Conservation (phyloP, 768 basidiomycete genomes). For the Lanmaoa pseudosensibilis region DNA sequence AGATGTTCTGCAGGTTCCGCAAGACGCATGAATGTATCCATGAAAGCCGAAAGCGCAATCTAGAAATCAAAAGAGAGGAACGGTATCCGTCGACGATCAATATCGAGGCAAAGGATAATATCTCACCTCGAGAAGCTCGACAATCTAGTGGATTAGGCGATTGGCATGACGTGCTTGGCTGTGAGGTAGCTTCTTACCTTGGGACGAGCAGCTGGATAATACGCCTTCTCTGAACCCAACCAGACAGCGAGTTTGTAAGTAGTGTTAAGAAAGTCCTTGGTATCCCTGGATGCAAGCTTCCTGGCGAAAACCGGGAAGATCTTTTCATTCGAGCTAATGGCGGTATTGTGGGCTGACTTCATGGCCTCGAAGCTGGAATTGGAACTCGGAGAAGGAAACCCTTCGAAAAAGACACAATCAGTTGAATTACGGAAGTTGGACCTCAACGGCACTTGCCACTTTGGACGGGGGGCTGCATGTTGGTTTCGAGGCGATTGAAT, state of each 20-base stretch:
- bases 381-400: neutral
- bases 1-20: constrained; percentile 12
- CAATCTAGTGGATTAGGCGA: constrained; percentile 39
- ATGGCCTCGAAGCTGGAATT: constrained; percentile 7
- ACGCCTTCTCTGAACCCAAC: constrained; percentile 49
- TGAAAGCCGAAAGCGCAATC: constrained; percentile 25
- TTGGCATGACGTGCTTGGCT: constrained; percentile 3
- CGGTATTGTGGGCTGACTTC: constrained; percentile 18
- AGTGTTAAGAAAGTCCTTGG: constrained; percentile 18
- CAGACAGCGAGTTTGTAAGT: constrained; percentile 44
- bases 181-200: constrained; percentile 38
- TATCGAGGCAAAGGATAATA: constrained; percentile 1
- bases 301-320: constrained; percentile 37
- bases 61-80: constrained; percentile 9
- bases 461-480: constrained; percentile 14
- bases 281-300: constrained; percentile 34
- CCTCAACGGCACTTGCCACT: constrained; percentile 1
- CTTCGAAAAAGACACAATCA: constrained; percentile 7
- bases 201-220: constrained; percentile 49
- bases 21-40: constrained; percentile 4
- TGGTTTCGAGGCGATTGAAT: neutral
- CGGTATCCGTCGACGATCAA: neutral
- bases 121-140: constrained; percentile 49
- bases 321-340: constrained; percentile 34
- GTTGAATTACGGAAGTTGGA: neutral